A percentile compares a stretch with the other conserved stretches of the same genome.
Evolutionary conservation across 495 filamentous ascomycete genomes (phyloP).

Genomic region (Barbatosphaeria neglecta): DNA sequence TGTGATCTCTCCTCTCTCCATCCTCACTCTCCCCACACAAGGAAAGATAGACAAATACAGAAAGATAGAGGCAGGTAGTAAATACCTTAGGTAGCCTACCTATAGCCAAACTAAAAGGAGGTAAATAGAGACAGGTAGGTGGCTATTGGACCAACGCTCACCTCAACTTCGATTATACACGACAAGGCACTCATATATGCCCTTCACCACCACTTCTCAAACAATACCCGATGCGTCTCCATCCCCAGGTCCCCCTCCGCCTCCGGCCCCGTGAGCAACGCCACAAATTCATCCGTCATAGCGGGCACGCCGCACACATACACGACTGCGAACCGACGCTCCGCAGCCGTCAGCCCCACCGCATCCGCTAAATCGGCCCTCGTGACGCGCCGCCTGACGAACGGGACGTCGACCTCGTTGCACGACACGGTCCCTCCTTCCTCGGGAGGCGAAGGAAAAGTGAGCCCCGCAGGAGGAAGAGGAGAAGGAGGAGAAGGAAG

Average conservation of each 20-base stretch:
- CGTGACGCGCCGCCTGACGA: slow-evolving; percentile 37
- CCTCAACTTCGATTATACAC: too few relatives aligned
- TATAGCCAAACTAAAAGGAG: too few relatives aligned
- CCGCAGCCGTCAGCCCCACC: slow-evolving; percentile 25
- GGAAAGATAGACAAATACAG: too few relatives aligned
- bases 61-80: too few relatives aligned
- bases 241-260: slow-evolving; percentile 40
- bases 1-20: too few relatives aligned
- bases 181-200: too few relatives aligned
- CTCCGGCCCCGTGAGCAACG: slow-evolving; percentile 24
- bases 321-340: slow-evolving; percentile 42
- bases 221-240: slow-evolving; percentile 48
- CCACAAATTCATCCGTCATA: slow-evolving; percentile 74
- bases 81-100: too few relatives aligned
- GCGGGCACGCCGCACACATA: slow-evolving; percentile 70
- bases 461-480: not conserved
- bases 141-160: too few relatives aligned
- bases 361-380: slow-evolving; percentile 36
- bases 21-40: too few relatives aligned
- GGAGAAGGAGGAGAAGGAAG: not conserved
- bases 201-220: slow-evolving; percentile 95
- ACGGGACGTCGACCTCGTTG: slow-evolving; percentile 18
- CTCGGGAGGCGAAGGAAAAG: too few relatives aligned
- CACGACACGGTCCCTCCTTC: slow-evolving; percentile 9
- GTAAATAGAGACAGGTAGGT: too few relatives aligned